Percentiles rank a stretch among this genome's conserved stretches.
phyloP scores from a whole-genome alignment of 2,329 filamentous ascomycete species.

The Venturia effusa region DNA sequence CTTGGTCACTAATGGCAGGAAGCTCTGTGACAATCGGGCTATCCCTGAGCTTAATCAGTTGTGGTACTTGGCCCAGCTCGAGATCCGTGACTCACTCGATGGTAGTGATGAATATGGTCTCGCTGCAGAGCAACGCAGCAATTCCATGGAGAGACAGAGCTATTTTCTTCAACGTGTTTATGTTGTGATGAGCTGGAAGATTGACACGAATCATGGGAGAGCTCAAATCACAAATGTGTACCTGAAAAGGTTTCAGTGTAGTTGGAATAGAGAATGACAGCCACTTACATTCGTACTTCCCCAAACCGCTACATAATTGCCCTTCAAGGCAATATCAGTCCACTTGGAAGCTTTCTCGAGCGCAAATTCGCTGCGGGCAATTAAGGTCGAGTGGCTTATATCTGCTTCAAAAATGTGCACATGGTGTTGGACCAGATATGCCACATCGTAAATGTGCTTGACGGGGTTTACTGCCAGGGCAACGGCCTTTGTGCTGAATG shows the following conservation, averaged over 20 bases:
- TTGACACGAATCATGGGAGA: background rate
- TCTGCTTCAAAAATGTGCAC: background rate
- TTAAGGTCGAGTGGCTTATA: background rate
- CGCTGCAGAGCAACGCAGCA: background rate
- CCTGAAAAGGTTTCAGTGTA: background rate
- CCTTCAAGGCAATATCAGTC: background rate
- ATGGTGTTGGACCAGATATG: background rate
- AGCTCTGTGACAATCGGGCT: background rate
- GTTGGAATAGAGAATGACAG: too few relatives aligned
- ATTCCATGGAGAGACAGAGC: background rate
- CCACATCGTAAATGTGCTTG: background rate
- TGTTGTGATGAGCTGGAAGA: background rate
- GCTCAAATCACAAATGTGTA: background rate
- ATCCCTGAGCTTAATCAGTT: background rate
- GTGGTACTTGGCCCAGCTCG: background rate
- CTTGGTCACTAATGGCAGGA: background rate
- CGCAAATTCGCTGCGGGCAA: background rate
- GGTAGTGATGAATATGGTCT: background rate
- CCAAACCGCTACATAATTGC: background rate
- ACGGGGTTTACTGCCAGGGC: background rate
- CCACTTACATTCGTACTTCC: background rate
- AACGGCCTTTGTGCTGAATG: background rate
- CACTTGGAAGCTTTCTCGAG: background rate
- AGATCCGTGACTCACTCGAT: background rate
- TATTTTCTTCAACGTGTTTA: background rate